Conservation (phyloP, 257 asterid genomes). For the Sherardia arvensis region DNA sequence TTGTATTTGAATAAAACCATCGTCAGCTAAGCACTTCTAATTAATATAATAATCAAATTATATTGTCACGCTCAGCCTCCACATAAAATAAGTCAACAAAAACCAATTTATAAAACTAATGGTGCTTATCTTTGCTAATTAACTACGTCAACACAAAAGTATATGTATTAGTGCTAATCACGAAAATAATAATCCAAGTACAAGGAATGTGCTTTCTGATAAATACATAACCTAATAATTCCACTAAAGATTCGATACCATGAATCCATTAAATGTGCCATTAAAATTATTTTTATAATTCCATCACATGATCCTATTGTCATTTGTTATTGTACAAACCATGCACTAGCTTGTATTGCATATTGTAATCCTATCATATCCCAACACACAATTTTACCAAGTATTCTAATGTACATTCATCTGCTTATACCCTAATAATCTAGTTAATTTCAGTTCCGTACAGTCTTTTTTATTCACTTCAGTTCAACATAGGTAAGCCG, state of each 20-base stretch:
- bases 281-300: neutral
- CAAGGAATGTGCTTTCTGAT: neutral
- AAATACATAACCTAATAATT: neutral
- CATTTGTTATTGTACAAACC: neutral
- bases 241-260: slow-evolving; percentile 5
- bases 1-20: neutral
- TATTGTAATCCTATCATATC: neutral
- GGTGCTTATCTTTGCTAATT: neutral
- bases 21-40: neutral
- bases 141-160: neutral
- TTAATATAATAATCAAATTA: neutral
- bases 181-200: neutral
- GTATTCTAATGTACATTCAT: neutral
- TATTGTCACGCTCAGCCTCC: neutral
- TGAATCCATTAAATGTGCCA: neutral
- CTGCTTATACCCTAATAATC: too few species aligned
- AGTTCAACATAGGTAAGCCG: too few species aligned
- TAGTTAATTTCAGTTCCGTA: too few species aligned
- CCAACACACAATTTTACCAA: neutral
- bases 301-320: slow-evolving; percentile 10
- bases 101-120: neutral
- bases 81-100: neutral
- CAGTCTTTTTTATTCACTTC: too few species aligned
- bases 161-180: neutral
- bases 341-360: neutral